Evolutionary conservation across 306 rosid genomes (phyloP), one percentile per base, ranked within the genome.

Genomic region (apple (Malus domestica)): DNA sequence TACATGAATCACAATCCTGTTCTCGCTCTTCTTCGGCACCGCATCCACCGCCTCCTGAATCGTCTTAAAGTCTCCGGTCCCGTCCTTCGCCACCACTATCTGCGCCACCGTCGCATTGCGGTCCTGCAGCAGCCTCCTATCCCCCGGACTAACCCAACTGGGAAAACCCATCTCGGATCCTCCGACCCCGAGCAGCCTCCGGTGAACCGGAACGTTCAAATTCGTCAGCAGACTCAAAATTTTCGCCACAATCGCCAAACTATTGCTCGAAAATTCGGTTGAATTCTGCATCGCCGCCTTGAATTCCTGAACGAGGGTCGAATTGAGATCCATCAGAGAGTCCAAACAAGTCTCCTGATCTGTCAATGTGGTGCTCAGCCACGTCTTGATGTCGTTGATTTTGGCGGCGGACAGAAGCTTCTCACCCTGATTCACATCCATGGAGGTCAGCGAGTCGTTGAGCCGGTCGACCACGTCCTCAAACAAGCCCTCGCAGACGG

Each of bases 301-400:
- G 22, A 85, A 29, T 0, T 80, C 79, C n/a, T 19, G 32, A 2
- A 79, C 54, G 13, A 78, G 45, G 7, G 88, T 81, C 63, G 91
- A 83, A 67, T 94, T 85, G 65, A 95, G 59, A 9, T 92, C 97
- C 35, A 61, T 77, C 8, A 95, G 74, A 1, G 91, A 79, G 68
- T 95, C 98, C 11, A 95, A 58, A 57, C 98, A 95, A 18, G 98
- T 90, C n/a, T 90, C 95, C 33, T 85, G 95, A 62, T 95, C 84
- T 4, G 98, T 90, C 22, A 95, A 67, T 6, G 95, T 62, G 30
- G 97, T 78, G 84, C 89, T 95, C 57, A 95, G 80, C 98, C 97
- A 90, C 3, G 97, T 90, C 77, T 70, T 78, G 0, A 92, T 29
- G 66, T 92, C 90, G 6, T 46, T 12, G 67, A 92, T 79, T 54